phyloP scores from a whole-genome alignment of 2,329 filamentous ascomycete genomes.

The Aspergillus carbonarius region DNA sequence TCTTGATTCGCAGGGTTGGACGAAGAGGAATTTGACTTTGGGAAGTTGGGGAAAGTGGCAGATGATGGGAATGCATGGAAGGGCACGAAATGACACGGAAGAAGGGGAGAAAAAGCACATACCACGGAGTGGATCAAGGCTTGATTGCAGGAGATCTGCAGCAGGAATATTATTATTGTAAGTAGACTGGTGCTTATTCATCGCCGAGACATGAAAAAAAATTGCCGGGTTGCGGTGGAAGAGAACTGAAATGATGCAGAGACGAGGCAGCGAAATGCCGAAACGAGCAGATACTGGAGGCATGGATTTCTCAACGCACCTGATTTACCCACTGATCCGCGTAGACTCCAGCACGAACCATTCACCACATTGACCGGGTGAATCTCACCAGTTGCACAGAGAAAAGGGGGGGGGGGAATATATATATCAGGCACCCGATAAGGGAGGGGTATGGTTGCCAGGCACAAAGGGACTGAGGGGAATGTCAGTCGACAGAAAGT shows the following conservation, averaged over 20 bases:
- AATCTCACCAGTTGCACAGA: not conserved
- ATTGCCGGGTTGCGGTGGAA: slow-evolving; percentile 14
- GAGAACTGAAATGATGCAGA: slow-evolving; percentile 7
- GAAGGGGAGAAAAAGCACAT: slow-evolving; percentile 16
- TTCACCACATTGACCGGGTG: not conserved
- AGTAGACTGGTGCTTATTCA: slow-evolving; percentile 20
- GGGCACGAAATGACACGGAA: not conserved
- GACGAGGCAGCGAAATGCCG: not conserved
- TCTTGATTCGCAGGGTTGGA: not conserved
- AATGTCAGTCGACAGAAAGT: not conserved
- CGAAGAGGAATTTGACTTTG: not conserved
- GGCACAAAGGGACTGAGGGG: not conserved
- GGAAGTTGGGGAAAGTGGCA: not conserved
- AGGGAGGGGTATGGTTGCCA: not conserved
- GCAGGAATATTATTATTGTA: slow-evolving; percentile 15
- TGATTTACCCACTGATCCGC: slow-evolving; percentile 1
- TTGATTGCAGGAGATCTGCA: slow-evolving; percentile 29
- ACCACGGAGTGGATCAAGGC: slow-evolving; percentile 27
- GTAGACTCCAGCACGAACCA: not conserved
- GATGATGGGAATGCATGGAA: slow-evolving; percentile 1
- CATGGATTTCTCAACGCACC: not conserved
- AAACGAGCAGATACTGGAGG: slow-evolving; percentile 10
- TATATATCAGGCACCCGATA: not conserved
- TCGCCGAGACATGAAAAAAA: slow-evolving; percentile 24
- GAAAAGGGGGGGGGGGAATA: not conserved